Evolutionary conservation across 2,329 filamentous ascomycete species (phyloP), one percentile per base, ranked within the genome.

Genomic region (Chrysoporthe austroafricana): DNA sequence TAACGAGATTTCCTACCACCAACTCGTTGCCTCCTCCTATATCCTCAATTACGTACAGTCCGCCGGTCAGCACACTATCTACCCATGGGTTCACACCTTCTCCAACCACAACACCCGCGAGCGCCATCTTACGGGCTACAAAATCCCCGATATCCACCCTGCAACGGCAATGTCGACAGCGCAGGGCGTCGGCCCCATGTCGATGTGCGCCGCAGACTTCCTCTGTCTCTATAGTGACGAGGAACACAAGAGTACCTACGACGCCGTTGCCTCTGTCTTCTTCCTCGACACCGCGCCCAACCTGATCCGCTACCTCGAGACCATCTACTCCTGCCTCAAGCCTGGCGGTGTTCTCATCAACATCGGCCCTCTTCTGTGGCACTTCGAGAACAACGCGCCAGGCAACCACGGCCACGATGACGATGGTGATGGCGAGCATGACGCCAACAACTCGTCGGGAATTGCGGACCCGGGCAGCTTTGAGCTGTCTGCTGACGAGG

Each of bases 241-340:
- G 1, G 85, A 86, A 0, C 87, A 92, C 73, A 78, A 80, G 9
- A 84, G 84, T 0, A 74, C 78, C 0, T 98, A 94, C 77, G 90
- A 97, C 74, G 94, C 91, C 1, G 93, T 98, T 1, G 89, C 92
- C 0, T 93, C 91, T 2, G 92, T 97, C 13, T 99, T 98, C 81
- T 99, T 99, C 81, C 90, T 99, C 67, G 96, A 99, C 77, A 99
- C 96, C 1, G 96, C 96, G 2, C 94, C 95, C 1, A 98, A 99
- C 76, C 77, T 97, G 43, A 91, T 98, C 64, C 88, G 91, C 2
- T 99, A 99, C 76, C 87, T 99, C 44, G 90, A 97, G 76, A 90
- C 94, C 1, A 92, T 98, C 65, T 82, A 81, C 54, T 87, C 91
- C 75, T 96, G 94, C 74, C 85, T 99, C 62, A 88, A 86, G 72